phyloP scores from a whole-genome alignment of 352 stramenopile species.

The Phytophthora constricta region DNA sequence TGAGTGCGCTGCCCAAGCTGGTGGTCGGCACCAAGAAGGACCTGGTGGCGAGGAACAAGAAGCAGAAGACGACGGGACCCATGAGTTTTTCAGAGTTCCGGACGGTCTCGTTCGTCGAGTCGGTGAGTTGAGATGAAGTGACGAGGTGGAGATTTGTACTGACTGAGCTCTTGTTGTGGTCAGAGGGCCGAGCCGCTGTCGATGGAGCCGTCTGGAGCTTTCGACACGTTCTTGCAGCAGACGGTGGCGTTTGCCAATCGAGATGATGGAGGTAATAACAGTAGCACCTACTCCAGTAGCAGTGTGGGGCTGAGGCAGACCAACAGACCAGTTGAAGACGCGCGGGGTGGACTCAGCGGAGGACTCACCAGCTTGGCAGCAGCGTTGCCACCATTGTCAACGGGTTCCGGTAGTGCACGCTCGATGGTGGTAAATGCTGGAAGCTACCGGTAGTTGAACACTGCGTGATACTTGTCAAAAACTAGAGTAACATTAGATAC shows the following conservation, averaged over 20 bases:
- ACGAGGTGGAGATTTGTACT: not conserved
- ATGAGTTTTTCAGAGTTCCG: conserved; percentile 49
- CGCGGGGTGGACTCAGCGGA: conserved; percentile 13
- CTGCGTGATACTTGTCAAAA: conserved; percentile 24
- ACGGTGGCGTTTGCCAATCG: conserved; percentile 64
- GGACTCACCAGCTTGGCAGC: conserved; percentile 15
- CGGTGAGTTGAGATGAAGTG: conserved; percentile 37
- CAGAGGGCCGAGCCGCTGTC: conserved; percentile 65
- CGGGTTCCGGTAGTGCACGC: conserved; percentile 20
- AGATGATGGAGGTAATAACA: conserved; percentile 20
- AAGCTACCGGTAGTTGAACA: not conserved
- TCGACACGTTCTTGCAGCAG: conserved; percentile 72
- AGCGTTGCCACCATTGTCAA: conserved; percentile 34
- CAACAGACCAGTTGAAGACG: conserved; percentile 36
- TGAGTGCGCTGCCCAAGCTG: conserved; percentile 69
- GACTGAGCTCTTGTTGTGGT: conserved; percentile 1
- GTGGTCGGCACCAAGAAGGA: conserved; percentile 88
- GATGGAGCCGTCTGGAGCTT: conserved; percentile 55
- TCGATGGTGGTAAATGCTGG: conserved; percentile 41
- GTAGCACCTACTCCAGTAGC: conserved; percentile 20
- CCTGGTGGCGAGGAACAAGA: conserved; percentile 30
- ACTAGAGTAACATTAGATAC: conserved; percentile 46
- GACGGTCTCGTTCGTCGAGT: conserved; percentile 59
- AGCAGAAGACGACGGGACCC: conserved; percentile 34
- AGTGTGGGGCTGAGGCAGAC: conserved; percentile 57